Conservation (phyloP, 2,329 filamentous ascomycete species). For the Aspergillus awamori region DNA sequence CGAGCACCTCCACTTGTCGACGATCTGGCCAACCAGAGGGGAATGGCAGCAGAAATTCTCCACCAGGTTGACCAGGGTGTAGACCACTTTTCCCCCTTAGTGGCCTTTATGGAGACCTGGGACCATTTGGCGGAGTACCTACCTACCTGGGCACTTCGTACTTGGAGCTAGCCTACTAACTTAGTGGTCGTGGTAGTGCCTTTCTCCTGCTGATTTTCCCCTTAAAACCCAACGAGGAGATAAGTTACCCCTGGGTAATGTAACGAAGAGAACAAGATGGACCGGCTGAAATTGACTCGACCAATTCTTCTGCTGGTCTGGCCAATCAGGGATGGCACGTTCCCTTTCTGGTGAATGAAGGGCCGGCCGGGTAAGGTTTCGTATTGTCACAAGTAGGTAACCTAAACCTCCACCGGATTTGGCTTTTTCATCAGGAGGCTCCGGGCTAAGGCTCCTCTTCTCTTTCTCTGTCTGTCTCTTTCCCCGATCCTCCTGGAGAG, state of each 20-base stretch:
- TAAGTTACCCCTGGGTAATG: background rate
- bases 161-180: background rate
- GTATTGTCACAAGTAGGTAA: background rate
- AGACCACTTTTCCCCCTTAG: background rate
- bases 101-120: background rate
- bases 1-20: slow-evolving; percentile 2
- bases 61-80: slow-evolving; percentile 9
- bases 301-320: background rate
- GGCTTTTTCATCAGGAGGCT: slow-evolving; percentile 1
- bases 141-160: slow-evolving; percentile 5
- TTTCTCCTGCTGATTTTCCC: background rate
- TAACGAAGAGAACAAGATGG: background rate
- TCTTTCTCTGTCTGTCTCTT: background rate
- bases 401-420: no score
- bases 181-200: background rate
- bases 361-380: background rate
- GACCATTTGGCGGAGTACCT: slow-evolving; percentile 7
- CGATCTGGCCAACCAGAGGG: slow-evolving; percentile 3
- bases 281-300: background rate
- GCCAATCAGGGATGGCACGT: background rate
- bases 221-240: background rate
- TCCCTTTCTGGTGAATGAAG: background rate
- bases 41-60: background rate
- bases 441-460: background rate
- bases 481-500: background rate